Conservation (phyloP, 2,329 filamentous ascomycete species). For the Xylaria digitata region DNA sequence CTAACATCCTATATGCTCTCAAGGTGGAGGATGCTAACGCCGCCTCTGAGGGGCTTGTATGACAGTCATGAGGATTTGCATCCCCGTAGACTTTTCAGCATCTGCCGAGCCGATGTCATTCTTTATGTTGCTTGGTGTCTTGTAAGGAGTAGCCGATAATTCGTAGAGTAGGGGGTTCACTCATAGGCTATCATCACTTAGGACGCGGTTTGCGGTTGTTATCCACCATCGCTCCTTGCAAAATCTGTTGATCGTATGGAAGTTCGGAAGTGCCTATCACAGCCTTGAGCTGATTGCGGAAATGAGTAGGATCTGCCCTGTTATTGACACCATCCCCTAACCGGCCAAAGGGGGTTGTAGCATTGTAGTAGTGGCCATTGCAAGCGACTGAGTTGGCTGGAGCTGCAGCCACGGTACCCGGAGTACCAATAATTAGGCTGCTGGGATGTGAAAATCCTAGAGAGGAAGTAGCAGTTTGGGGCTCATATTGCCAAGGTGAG, state of each 20-base stretch:
- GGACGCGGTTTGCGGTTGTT: conserved; percentile 41
- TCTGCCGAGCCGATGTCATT: not conserved
- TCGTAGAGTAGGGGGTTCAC: not conserved
- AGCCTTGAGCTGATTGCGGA: conserved; percentile 46
- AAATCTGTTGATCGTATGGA: conserved; percentile 44
- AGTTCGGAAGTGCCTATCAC: conserved; percentile 38
- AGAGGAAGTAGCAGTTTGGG: conserved; percentile 45
- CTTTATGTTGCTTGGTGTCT: not conserved
- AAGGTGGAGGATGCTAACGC: not conserved
- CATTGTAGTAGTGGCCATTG: conserved; percentile 47
- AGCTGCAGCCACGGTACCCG: conserved; percentile 40
- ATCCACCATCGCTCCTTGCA: conserved; percentile 44
- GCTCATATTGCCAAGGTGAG: conserved; percentile 40
- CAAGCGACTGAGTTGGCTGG: conserved; percentile 41
- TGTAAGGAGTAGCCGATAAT: not conserved
- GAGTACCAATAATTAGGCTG: conserved; percentile 63
- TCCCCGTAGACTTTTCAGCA: conserved; percentile 3
- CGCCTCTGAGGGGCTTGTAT: not conserved
- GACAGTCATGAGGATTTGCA: not conserved
- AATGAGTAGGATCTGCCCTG: conserved; percentile 44
- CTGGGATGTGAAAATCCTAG: conserved; percentile 61
- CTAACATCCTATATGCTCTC: not conserved
- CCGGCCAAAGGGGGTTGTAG: conserved; percentile 45
- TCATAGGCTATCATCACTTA: conserved; percentile 38
- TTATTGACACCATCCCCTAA: conserved; percentile 43